These are phyloP conservation scores for Pelargonium australe DNA, from an alignment of 441 rosid genomes.

Conservation along the genomic window DNA sequence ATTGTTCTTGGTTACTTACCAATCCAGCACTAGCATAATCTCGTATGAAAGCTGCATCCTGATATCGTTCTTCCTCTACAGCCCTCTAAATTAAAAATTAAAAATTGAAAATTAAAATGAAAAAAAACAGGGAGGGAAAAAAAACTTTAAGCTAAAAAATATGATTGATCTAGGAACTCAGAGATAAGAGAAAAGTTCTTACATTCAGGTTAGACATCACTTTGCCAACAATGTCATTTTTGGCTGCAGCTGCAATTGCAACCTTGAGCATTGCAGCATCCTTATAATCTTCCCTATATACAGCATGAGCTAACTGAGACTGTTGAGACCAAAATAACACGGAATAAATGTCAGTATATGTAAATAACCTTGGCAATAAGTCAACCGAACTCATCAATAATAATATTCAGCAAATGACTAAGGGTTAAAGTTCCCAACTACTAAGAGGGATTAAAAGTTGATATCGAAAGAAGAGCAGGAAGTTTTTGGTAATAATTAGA, in stretches of 20 bases:
- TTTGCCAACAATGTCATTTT: constrained; percentile 70
- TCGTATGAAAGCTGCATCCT: constrained; percentile 57
- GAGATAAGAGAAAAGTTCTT: constrained; percentile 17
- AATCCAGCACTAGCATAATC: constrained; percentile 70
- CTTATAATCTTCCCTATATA: constrained; percentile 57
- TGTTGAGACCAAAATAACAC: constrained; percentile 24
- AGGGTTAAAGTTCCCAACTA: neutral
- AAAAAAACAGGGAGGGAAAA: neutral
- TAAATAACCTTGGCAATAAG: neutral
- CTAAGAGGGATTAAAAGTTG: neutral
- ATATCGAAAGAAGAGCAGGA: neutral
- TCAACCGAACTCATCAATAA: neutral
- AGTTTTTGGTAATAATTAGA: neutral
- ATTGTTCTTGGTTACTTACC: constrained; percentile 33
- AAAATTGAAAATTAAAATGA: too few relatives aligned
- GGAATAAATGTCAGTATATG: constrained; percentile 2
- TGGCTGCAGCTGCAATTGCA: constrained; percentile 82
- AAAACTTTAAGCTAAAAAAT: neutral
- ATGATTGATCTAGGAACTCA: neutral
- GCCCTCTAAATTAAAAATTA: constrained; percentile 39
- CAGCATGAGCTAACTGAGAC: constrained; percentile 59
- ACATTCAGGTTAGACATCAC: constrained; percentile 64
- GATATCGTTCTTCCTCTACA: constrained; percentile 48
- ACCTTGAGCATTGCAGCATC: constrained; percentile 87
- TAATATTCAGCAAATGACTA: neutral